Conservation (phyloP, 2,329 filamentous ascomycete species). For the Arthrinium phaeospermum region DNA sequence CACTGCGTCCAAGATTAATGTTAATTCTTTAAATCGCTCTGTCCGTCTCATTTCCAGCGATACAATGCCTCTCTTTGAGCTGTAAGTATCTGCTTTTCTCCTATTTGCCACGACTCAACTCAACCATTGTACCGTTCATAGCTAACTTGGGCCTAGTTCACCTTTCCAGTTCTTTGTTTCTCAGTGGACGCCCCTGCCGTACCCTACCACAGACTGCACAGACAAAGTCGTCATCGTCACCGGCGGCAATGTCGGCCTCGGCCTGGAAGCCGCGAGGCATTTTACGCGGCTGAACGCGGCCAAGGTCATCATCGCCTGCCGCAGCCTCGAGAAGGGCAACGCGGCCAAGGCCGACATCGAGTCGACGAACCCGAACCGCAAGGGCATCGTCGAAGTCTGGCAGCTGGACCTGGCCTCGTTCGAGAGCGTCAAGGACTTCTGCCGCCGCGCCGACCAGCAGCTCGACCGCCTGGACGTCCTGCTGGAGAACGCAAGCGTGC, state of each 20-base stretch:
- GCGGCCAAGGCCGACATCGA: constrained; percentile 46
- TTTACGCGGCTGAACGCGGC: constrained; percentile 45
- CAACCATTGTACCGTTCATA: not conserved
- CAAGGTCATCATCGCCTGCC: constrained; percentile 50
- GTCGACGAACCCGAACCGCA: constrained; percentile 25
- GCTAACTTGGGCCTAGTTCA: not conserved
- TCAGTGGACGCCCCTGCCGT: constrained; percentile 13
- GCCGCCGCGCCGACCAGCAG: constrained; percentile 29
- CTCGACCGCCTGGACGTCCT: constrained; percentile 50
- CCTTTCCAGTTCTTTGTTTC: constrained; percentile 10
- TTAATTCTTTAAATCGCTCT: not conserved
- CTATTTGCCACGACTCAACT: not conserved
- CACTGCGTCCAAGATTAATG: not conserved
- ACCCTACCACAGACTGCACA: constrained; percentile 33
- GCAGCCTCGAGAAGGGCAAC: constrained; percentile 46
- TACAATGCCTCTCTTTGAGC: not conserved
- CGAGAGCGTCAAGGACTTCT: constrained; percentile 45
- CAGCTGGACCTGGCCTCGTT: constrained; percentile 49
- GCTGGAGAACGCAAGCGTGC: constrained; percentile 48
- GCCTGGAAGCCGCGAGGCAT: constrained; percentile 48
- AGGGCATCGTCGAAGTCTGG: constrained; percentile 48
- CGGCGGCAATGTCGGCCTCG: constrained; percentile 50
- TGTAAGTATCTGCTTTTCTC: not conserved
- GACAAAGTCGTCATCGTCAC: constrained; percentile 48
- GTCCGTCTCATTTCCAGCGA: not conserved